phyloP scores from a whole-genome alignment of 768 basidiomycete genomes.

The Clitopilus hobsonii region DNA sequence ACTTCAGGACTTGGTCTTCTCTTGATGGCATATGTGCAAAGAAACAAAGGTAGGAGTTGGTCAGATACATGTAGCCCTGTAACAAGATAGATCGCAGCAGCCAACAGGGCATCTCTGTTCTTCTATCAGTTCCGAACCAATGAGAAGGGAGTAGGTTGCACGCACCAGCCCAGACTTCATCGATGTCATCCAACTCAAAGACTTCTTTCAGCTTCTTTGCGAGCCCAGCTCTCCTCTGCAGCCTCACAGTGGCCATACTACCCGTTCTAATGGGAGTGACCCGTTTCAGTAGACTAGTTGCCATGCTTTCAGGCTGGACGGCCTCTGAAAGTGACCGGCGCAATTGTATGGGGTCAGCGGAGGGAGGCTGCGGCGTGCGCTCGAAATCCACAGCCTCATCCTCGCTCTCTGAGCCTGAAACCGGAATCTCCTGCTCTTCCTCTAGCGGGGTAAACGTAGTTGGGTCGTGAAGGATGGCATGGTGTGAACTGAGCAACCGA shows the following conservation, averaged over 20 bases:
- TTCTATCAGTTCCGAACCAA: conserved; percentile 5
- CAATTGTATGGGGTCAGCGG: conserved; percentile 7
- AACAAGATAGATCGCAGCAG: conserved; percentile 86
- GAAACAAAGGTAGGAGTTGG: conserved; percentile 91
- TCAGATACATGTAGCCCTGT: conserved; percentile 97
- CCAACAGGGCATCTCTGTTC: conserved; percentile 89
- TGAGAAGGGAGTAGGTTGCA: conserved; percentile 5
- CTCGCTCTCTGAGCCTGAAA: conserved; percentile 46
- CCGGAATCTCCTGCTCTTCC: conserved; percentile 29
- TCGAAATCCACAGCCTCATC: conserved; percentile 53
- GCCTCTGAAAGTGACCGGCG: conserved; percentile 16
- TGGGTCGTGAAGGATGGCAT: conserved; percentile 12
- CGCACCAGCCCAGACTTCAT: conserved; percentile 82
- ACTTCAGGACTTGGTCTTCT: conserved; percentile 94
- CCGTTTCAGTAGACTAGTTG: conserved; percentile 7
- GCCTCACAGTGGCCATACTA: conserved; percentile 70
- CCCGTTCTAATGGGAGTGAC: conserved; percentile 39
- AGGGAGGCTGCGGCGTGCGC: conserved; percentile 38
- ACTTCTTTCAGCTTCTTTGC: conserved; percentile 89
- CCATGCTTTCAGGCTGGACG: background rate
- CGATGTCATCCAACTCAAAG: conserved; percentile 75
- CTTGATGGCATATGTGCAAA: conserved; percentile 90
- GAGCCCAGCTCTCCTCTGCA: conserved; percentile 64
- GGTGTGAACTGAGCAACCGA: conserved; percentile 33
- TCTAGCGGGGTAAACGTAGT: conserved; percentile 19